Base-by-base conservation (phyloP, 1,139 yeast species). In the Lodderomyces elongisporus region DNA sequence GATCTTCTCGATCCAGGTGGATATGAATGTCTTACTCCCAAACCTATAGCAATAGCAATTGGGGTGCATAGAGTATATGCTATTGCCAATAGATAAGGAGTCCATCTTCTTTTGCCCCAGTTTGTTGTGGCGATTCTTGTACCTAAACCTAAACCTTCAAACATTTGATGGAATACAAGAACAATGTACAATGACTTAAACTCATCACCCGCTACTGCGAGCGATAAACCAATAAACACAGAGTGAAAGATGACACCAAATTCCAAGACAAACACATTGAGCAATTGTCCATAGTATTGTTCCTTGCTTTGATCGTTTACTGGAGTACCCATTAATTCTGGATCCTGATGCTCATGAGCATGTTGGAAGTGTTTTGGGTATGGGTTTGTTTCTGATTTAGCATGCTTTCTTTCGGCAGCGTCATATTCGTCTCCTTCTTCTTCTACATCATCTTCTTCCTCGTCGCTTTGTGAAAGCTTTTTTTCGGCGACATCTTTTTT, bases 61-160 rank as follows among this genome's bases (percentile, higher is more conserved):
- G 96, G 96, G 1, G 96, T 83, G 24, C 87, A 73, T n/a, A 87
- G 40, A 2, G 83, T 74, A 57, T 77, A 88, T 3, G 70, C 79
- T 4, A 65, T 24, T 23, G 78, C 79, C 43, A 80, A 60, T 1
- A 70, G 31, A 76, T 81, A 80, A 13, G 89, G 88, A 17, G 79
- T 67, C 44, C 47, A 57, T 36, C 55, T 48, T 49, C 58, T 56
- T 6, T 55, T 41, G 18, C 85, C 82, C 88, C 91, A 85, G 24
- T 70, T 63, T 4, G 85, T 77, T 16, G 74, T 70, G 1, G 95
- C 87, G 37, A 88, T 70, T 55, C 96, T 74, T 5, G 95, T 75
- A 34, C 96, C 96, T 48, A 88, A 69, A 47, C 96, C 96, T 36
- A 88, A 68, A 36, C 96, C 96, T 66, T 88, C 96, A 56, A 88